Evolutionary conservation across 1,284 basidiomycete species (phyloP).

Genomic region (Singerocomus rubriflavus): DNA sequence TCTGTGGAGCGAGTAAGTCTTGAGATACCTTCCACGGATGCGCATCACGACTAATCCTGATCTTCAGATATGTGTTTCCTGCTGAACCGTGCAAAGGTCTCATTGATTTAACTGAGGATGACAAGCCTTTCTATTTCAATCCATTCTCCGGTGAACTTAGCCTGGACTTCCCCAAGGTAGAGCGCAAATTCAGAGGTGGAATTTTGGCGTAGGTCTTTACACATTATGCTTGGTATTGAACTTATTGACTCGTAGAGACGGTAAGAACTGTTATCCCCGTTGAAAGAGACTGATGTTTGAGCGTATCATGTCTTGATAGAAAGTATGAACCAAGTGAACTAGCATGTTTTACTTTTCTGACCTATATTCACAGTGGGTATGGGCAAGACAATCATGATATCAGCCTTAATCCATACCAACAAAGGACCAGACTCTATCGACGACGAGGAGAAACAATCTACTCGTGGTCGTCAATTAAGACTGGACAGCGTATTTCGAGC

Average conservation of each 20-base stretch:
- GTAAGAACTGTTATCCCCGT: conserved; percentile 35
- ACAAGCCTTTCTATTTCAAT: conserved; percentile 81
- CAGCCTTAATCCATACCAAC: conserved; percentile 85
- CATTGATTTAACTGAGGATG: conserved; percentile 71
- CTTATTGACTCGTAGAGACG: conserved; percentile 44
- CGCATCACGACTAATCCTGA: neutral
- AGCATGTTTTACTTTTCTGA: conserved; percentile 7
- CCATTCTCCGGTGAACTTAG: conserved; percentile 95
- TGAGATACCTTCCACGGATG: conserved; percentile 1
- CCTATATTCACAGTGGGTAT: conserved; percentile 66
- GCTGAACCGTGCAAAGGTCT: conserved; percentile 48
- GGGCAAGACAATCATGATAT: conserved; percentile 98
- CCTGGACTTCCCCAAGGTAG: conserved; percentile 81
- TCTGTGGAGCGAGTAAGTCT: conserved; percentile 85
- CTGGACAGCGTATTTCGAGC: conserved; percentile 59
- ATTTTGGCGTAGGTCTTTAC: conserved; percentile 74
- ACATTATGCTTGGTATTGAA: conserved; percentile 1
- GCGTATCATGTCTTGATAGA: conserved; percentile 32
- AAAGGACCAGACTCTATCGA: conserved; percentile 44
- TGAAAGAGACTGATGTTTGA: conserved; percentile 6
- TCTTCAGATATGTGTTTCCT: conserved; percentile 65
- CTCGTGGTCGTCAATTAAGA: conserved; percentile 55
- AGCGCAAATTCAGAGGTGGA: conserved; percentile 79
- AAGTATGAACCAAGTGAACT: conserved; percentile 37
- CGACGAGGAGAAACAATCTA: conserved; percentile 32